Percentiles rank a stretch among this genome's conserved stretches.
Conservation (phyloP, 768 basidiomycete species). For the Sutorius australiensis region DNA sequence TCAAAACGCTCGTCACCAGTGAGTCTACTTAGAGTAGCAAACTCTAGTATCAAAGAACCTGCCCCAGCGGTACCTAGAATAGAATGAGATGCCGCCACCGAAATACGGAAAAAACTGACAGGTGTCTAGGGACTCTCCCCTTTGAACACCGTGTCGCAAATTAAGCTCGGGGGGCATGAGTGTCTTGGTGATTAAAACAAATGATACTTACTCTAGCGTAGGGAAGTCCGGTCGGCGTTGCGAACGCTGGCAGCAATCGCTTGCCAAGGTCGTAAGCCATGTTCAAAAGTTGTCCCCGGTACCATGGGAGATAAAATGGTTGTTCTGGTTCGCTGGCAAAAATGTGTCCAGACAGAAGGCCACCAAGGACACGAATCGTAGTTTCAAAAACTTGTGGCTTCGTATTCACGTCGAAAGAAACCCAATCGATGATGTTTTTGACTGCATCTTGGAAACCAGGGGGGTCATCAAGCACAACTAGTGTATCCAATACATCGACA, state of each 20-base stretch:
- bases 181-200: not conserved
- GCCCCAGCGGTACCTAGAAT: conserved; percentile 82
- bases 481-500: conserved; percentile 79
- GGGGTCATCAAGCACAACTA: conserved; percentile 83
- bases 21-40: conserved; percentile 86
- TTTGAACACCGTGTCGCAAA: conserved; percentile 70
- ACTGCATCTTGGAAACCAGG: conserved; percentile 82
- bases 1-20: conserved; percentile 91
- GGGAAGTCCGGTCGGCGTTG: conserved; percentile 88
- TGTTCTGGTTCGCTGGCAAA: conserved; percentile 66
- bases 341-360: conserved; percentile 80
- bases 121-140: conserved; percentile 77
- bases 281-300: conserved; percentile 70
- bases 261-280: conserved; percentile 86
- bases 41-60: conserved; percentile 90
- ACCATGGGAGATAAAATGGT: conserved; percentile 80
- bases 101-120: conserved; percentile 50
- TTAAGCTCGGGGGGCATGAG: conserved; percentile 56
- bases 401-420: conserved; percentile 90
- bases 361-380: conserved; percentile 91
- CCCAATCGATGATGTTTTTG: conserved; percentile 72
- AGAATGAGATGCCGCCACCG: conserved; percentile 2
- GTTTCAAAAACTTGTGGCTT: conserved; percentile 99
- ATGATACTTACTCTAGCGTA: conserved; percentile 67
- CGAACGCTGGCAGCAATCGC: conserved; percentile 86